Conservation (phyloP, 129 eudicot genomes). For the Arctium lappa region DNA sequence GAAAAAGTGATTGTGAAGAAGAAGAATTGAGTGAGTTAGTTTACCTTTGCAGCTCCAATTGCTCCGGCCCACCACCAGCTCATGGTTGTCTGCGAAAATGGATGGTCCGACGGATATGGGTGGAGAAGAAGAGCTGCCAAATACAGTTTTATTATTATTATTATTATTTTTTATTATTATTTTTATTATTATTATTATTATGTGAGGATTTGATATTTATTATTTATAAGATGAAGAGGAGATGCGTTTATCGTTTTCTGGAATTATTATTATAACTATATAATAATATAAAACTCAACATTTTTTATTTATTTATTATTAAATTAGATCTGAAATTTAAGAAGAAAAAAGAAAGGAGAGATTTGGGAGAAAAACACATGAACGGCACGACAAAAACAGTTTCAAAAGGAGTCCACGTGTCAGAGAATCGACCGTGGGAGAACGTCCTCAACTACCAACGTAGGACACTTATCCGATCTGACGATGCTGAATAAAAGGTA, state of each 20-base stretch:
- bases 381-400: neutral
- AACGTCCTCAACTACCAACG: neutral
- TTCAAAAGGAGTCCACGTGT: neutral
- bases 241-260: too few species aligned
- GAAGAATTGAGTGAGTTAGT: neutral
- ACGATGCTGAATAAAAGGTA: neutral
- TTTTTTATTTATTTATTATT: too few species aligned
- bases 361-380: neutral
- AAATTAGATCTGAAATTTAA: too few species aligned
- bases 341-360: neutral
- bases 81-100: constrained; percentile 26
- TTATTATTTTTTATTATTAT: too few species aligned
- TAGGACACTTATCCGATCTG: neutral
- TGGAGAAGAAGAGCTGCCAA: constrained; percentile 15
- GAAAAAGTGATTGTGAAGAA: neutral
- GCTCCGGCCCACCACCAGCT: constrained; percentile 85
- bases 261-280: too few species aligned
- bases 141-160: neutral
- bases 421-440: neutral
- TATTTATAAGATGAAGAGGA: too few species aligned
- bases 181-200: too few species aligned
- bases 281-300: too few species aligned
- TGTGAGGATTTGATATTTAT: too few species aligned
- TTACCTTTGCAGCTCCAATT: constrained; percentile 54
- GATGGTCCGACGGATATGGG: neutral